Evolutionary conservation across 23 red algal genomes (phyloP), one percentile per base, ranked within the genome.

Genomic region (Rhodosorus marinus): DNA sequence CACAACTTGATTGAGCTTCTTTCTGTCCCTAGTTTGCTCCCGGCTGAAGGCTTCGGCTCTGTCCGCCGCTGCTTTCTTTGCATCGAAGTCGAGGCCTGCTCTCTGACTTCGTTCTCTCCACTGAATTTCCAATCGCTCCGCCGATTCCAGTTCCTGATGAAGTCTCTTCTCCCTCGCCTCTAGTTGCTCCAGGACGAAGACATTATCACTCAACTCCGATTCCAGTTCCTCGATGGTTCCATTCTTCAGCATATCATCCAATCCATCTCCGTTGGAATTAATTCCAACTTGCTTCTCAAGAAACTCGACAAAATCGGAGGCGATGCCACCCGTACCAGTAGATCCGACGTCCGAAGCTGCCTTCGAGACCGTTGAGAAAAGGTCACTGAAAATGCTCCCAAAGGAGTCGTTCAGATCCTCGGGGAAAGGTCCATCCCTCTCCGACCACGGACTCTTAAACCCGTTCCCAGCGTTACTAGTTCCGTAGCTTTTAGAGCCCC

Each of bases 221-320:
- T 61, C 35, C 15, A 98, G 73, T n/a, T 86, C 71, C 23, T 73
- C 49, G 0, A 30, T 41, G 43, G 75, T 63, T 4, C 49, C 42
- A 26, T 57, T 70, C 9, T 23, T 14, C 0, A 98, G 29, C 3
- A 98, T 61, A 15, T 69, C 70, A 26, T 77, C 59, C 19, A 15
- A 28, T 21, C 52, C 24, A 4, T 15, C 14, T 26, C 51, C 51
- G 15, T 26, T 14, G 1, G 20, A 22, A 20, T 21, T 26, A 22
- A 6, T 26, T 0, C 52, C 52, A 2, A 7, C 35, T 32, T 56
- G 52, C 3, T 24, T 15, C 59, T 98, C 79, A 58, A 98, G 49
- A 81, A 98, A 98, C 47, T 81, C 75, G 2, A 85, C 43, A 81
- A 98, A 85, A 31, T 98, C 90, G 22, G 73, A 64, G 20, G 81